phyloP scores from a whole-genome alignment of 257 asterid species.

The Ilex aquifolium region DNA sequence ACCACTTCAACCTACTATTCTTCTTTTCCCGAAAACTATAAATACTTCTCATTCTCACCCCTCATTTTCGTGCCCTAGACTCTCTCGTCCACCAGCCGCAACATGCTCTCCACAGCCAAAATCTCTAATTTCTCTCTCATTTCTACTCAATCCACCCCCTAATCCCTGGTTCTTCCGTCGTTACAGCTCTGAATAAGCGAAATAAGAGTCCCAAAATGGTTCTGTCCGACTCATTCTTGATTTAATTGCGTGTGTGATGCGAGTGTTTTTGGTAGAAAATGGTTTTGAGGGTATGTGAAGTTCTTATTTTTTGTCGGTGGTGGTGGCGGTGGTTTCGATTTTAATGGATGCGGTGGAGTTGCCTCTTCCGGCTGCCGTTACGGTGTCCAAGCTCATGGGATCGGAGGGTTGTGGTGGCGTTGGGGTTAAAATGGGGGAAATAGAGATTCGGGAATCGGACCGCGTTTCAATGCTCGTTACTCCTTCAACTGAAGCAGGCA shows the following conservation, averaged over 20 bases:
- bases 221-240: slow-evolving; percentile 25
- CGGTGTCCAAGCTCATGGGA: slow-evolving; percentile 48
- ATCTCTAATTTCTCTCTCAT: slow-evolving; percentile 7
- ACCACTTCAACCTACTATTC: slow-evolving; percentile 16
- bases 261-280: not conserved
- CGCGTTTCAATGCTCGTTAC: slow-evolving; percentile 18
- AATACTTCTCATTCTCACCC: slow-evolving; percentile 31
- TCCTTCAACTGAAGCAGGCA: slow-evolving; percentile 17
- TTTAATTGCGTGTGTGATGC: no score
- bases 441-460: slow-evolving; percentile 31
- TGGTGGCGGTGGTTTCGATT: not conserved
- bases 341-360: slow-evolving; percentile 35
- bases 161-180: not conserved
- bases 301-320: slow-evolving; percentile 8
- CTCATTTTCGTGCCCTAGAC: slow-evolving; percentile 29
- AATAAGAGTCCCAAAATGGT: not conserved
- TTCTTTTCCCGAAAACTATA: slow-evolving; percentile 55
- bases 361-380: slow-evolving; percentile 18
- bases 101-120: slow-evolving; percentile 4
- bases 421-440: slow-evolving; percentile 31
- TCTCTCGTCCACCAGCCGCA: slow-evolving; percentile 28
- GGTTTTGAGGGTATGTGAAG: slow-evolving; percentile 20
- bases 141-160: slow-evolving; percentile 5
- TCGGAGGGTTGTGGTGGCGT: slow-evolving; percentile 44
- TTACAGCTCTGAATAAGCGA: not conserved